Evolutionary conservation across 768 basidiomycete species (phyloP), one percentile per base, ranked within the genome.

Genomic region (Gyrodon lividus): DNA sequence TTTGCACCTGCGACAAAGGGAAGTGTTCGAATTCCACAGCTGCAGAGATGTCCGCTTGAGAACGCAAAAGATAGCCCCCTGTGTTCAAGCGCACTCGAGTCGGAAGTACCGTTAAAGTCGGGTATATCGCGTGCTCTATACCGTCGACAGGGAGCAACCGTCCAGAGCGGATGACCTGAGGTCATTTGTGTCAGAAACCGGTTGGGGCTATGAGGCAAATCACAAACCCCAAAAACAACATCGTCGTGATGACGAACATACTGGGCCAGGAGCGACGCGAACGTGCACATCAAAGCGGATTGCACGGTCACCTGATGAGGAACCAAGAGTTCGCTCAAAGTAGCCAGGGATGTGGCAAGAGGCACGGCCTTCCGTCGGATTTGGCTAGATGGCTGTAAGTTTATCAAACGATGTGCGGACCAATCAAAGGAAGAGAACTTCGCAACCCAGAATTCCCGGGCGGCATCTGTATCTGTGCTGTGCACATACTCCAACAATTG

Each of bases 81-180:
- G 46, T 50, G 35, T 34, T 44, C 13, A 65, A 55, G 22, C 55
- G 48, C 28, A 66, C 61, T 30, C 71, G 57, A 6, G 58, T 54
- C 5, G 69, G 69, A 17, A 70, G 59, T 9, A 67, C 65, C 24
- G 62, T 62, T 19, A 70, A 50, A 30, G 61, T 58, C 3, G 69
- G 69, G 39, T 46, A 60, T 43, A 64, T 48, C 4, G 61, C 62
- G 14, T 46, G 43, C 49, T 60, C 60, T 37, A 60, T 53, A 33
- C 57, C 51, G n/a, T 60, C 61, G 1, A 68, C 57, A 22, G 64
- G 64, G 42, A 62, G 50, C 24, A 67, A 46, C 8, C 69, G 59
- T 12, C 68, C 69, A 13, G 70, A 60, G 16, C 70, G 66, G 34
- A 70, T 66, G 22, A 63, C 61, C 69, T 70, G 50, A 43, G 17